Evolutionary conservation across 73 alveolate genomes (phyloP).

Genomic region (Paramecium pentaurelia): DNA sequence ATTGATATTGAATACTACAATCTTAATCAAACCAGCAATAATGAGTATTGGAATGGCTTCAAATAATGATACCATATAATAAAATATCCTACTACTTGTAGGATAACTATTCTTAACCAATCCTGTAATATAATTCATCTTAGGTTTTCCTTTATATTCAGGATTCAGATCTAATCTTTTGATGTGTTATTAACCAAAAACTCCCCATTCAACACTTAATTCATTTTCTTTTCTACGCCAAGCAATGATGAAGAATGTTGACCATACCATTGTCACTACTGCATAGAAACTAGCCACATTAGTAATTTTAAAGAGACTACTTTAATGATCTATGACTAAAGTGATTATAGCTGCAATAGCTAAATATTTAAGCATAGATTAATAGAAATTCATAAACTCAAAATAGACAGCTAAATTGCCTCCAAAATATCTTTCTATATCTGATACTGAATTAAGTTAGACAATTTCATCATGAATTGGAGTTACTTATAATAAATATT

Average conservation of each 20-base stretch:
- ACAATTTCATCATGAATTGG: slow-evolving; percentile 30
- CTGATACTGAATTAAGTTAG: not conserved
- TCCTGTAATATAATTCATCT: slow-evolving; percentile 69
- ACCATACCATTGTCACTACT: slow-evolving; percentile 67
- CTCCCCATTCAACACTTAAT: slow-evolving; percentile 70
- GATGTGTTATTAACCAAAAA: slow-evolving; percentile 65
- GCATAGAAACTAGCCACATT: slow-evolving; percentile 67
- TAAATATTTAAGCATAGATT: slow-evolving; percentile 63
- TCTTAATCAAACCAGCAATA: slow-evolving; percentile 66
- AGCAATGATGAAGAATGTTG: slow-evolving; percentile 66
- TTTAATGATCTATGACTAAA: not conserved
- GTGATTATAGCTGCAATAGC: slow-evolving; percentile 55
- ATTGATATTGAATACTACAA: slow-evolving; percentile 68
- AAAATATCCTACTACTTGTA: slow-evolving; percentile 60
- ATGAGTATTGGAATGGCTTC: slow-evolving; percentile 61
- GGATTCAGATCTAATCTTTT: slow-evolving; percentile 66
- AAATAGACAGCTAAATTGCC: slow-evolving; percentile 75
- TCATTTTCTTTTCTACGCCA: slow-evolving; percentile 74
- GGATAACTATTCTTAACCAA: slow-evolving; percentile 61
- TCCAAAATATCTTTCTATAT: slow-evolving; percentile 63
- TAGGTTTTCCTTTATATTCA: slow-evolving; percentile 70
- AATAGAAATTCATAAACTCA: slow-evolving; percentile 69
- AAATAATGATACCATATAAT: slow-evolving; percentile 60
- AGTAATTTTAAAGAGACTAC: slow-evolving; percentile 42
- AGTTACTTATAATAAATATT: not conserved